Percentiles rank a stretch among this genome's conserved stretches.
These are phyloP conservation scores for Globisporangium canariense DNA, from an alignment of 352 stramenopile species.

Conservation along the genomic window DNA sequence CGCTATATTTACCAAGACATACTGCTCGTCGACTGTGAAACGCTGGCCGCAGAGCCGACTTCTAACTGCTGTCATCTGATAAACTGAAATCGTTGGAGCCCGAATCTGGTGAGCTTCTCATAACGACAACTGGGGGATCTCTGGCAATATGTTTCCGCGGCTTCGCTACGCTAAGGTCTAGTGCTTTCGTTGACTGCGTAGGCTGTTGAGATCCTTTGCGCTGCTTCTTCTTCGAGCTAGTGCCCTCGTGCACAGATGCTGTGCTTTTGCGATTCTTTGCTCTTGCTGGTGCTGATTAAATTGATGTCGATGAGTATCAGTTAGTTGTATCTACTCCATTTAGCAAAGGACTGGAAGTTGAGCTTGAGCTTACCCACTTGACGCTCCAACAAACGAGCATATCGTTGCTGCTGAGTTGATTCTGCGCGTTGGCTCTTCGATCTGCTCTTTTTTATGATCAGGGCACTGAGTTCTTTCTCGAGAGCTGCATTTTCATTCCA, in stretches of 20 bases:
- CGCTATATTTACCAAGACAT: slow-evolving; percentile 10
- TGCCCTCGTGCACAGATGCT: not conserved
- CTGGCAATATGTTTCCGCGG: not conserved
- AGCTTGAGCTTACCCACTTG: slow-evolving; percentile 14
- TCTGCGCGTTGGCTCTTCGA: not conserved
- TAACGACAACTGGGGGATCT: not conserved
- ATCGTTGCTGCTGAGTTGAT: slow-evolving; percentile 5
- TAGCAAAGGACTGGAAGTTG: not conserved
- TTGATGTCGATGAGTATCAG: not conserved
- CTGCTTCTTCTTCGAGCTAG: slow-evolving; percentile 13
- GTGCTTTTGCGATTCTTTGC: not conserved
- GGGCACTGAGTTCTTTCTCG: slow-evolving; percentile 13
- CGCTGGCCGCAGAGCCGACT: not conserved
- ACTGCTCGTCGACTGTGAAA: not conserved
- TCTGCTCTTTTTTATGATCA: slow-evolving; percentile 3
- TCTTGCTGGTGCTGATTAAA: slow-evolving; percentile 4
- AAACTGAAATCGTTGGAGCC: slow-evolving; percentile 15
- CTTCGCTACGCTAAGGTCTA: not conserved
- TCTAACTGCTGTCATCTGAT: slow-evolving; percentile 18
- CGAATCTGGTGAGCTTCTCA: slow-evolving; percentile 6
- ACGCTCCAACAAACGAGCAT: slow-evolving; percentile 13
- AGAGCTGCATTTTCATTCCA: slow-evolving; percentile 11
- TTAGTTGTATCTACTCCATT: not conserved
- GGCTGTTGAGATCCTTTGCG: not conserved
- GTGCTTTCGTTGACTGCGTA: not conserved